These are phyloP conservation scores for Candida glucosophila DNA, from an alignment of 1,139 yeast species.

Conservation along the genomic window DNA sequence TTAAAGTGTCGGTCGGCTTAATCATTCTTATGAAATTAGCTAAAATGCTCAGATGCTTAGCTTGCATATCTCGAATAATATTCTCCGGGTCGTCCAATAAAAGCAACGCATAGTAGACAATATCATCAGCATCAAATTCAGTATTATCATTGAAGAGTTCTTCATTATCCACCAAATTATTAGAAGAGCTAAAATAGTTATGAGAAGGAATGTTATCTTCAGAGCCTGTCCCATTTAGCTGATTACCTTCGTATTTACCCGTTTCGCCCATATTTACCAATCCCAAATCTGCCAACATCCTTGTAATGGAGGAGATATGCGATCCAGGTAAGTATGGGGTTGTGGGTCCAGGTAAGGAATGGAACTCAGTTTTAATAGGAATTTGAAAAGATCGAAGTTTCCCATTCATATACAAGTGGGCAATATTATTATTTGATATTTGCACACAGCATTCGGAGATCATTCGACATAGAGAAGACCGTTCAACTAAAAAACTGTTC, in stretches of 20 bases:
- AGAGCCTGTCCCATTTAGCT: constrained; percentile 15
- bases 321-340: constrained; percentile 68
- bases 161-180: constrained; percentile 18
- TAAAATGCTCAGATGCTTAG: constrained; percentile 51
- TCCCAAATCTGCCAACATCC: constrained; percentile 27
- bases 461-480: constrained; percentile 65
- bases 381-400: constrained; percentile 76
- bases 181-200: constrained; percentile 20
- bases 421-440: constrained; percentile 63
- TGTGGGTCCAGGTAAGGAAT: constrained; percentile 57
- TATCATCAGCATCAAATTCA: constrained; percentile 26
- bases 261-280: constrained; percentile 36
- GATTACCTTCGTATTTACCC: constrained; percentile 22
- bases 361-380: constrained; percentile 75
- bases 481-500: constrained; percentile 19
- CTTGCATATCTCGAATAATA: constrained; percentile 64
- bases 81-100: constrained; percentile 72
- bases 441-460: constrained; percentile 61
- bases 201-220: too few species aligned
- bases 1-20: constrained; percentile 56
- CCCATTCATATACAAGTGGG: constrained; percentile 64
- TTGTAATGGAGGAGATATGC: constrained; percentile 53
- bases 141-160: constrained; percentile 9
- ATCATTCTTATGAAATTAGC: constrained; percentile 62
- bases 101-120: constrained; percentile 54